Base-by-base conservation (phyloP, 345 rosid species). In the Rhodamnia rubescens region DNA sequence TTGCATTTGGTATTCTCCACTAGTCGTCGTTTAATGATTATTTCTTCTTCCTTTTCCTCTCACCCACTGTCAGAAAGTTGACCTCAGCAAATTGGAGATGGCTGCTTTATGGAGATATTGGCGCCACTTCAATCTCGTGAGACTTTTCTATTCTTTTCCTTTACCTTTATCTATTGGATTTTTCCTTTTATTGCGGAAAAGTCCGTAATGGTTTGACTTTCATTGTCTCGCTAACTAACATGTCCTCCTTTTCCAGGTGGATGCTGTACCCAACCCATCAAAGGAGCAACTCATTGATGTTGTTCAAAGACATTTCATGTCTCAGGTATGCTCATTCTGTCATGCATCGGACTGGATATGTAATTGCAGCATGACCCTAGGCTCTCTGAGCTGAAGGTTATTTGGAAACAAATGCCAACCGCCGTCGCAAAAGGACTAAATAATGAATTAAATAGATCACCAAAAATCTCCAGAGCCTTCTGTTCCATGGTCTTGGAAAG, bases 41-140 rank as follows among this genome's bases (percentile, higher is more conserved):
- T 44, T 21, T 54, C 8, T 75, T 56, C n/a, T 7, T 50, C 61
- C 18, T 21, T 4, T 52, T 49, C 42, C 58, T 83, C 61, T 81
- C 54, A 52, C 75, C 83, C 26, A 89, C 84, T 54, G n/a, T 74
- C 90, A 97, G 96, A 97, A 91, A 89, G 94, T 96, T 88, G 98
- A 97, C 91, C 94, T 97, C 32, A 93, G 98, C 94, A 97, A 95
- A 87, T 89, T 97, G 90, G 99, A 97, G 93, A 93, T 92, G 94
- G 89, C 94, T 91, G 98, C 98, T 26, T 90, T 97, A 81, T 92
- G 93, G 95, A 94, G 93, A 95, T 96, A 97, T 86, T 91, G 93
- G 94, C 94, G 93, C 87, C 98, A 97, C 87, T 97, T 94, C 91
- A 97, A 97, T 92, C 98, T 96, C 12, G 99, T 97, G 89, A 93